Evolutionary conservation across 306 rosid species (phyloP).

Genomic region (Cotoneaster glaucophyllus): DNA sequence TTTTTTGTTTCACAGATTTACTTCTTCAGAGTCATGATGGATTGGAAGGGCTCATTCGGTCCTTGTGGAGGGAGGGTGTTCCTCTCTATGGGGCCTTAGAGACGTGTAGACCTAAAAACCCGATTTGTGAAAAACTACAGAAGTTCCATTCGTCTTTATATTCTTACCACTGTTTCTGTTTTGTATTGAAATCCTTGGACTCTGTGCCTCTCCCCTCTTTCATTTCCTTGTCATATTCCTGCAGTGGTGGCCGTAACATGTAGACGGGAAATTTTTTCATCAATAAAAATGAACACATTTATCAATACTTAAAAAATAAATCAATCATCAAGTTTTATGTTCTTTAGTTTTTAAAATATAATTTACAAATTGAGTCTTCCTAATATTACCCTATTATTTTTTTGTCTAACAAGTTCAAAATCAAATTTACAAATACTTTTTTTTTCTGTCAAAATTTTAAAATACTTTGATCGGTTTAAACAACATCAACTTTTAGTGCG

Average conservation of each 20-base stretch:
- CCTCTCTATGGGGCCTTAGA: background rate
- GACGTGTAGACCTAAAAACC: background rate
- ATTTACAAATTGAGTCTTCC: rapidly evolving
- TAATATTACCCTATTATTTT: too few relatives aligned
- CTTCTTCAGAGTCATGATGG: conserved; percentile 22
- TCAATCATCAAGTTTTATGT: rapidly evolving
- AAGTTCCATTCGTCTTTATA: conserved; percentile 39
- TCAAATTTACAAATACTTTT: too few relatives aligned
- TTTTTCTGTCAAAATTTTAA: too few relatives aligned
- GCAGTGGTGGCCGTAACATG: background rate
- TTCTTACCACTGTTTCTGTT: conserved; percentile 33
- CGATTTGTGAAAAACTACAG: conserved; percentile 23
- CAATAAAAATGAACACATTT: rapidly evolving
- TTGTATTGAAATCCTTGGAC: conserved; percentile 55
- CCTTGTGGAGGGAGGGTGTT: conserved; percentile 15
- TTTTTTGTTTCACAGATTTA: background rate
- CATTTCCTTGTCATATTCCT: conserved; percentile 55
- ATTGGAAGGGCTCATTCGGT: conserved; percentile 23
- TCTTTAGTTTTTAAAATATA: too few relatives aligned
- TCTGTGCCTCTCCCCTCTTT: conserved; percentile 56
- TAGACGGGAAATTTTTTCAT: rapidly evolving
- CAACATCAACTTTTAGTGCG: too few relatives aligned
- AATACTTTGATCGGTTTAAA: too few relatives aligned
- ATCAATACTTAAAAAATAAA: rapidly evolving
- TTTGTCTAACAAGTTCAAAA: too few relatives aligned